Evolutionary conservation across 805 yeast genomes (phyloP).

Genomic region (Ogataea allantospora): DNA sequence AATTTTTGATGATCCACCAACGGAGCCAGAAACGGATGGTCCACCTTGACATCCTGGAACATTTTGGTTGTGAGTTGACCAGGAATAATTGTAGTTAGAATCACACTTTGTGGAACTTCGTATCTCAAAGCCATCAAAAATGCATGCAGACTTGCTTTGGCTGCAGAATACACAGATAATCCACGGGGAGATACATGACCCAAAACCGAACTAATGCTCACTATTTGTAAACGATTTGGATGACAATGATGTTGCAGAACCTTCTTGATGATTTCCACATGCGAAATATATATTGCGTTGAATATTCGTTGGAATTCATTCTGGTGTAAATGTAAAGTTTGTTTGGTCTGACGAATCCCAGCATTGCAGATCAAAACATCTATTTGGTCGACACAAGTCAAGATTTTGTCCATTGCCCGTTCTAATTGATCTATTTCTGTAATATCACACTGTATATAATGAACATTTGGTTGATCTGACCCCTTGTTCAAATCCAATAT

Average conservation of each 20-base stretch:
- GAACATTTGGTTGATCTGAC: slow-evolving; percentile 21
- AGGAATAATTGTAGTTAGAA: slow-evolving; percentile 42
- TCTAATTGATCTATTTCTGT: slow-evolving; percentile 9
- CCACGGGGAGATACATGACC: slow-evolving; percentile 49
- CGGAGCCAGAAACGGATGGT: slow-evolving; percentile 47
- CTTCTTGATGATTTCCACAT: slow-evolving; percentile 39
- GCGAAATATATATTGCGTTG: slow-evolving; percentile 44
- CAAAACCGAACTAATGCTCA: slow-evolving; percentile 46
- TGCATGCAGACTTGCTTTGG: slow-evolving; percentile 46
- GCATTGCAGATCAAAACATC: slow-evolving; percentile 48
- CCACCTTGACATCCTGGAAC: slow-evolving; percentile 47
- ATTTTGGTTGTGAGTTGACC: slow-evolving; percentile 51
- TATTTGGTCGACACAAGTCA: slow-evolving; percentile 16
- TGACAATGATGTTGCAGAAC: slow-evolving; percentile 28
- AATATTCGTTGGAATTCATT: slow-evolving; percentile 33
- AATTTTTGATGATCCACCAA: slow-evolving; percentile 38
- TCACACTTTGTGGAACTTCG: slow-evolving; percentile 36
- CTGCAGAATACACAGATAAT: slow-evolving; percentile 47
- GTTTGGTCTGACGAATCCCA: slow-evolving; percentile 41
- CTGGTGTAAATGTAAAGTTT: slow-evolving; percentile 29
- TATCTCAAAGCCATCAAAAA: slow-evolving; percentile 44
- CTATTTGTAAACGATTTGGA: slow-evolving; percentile 35
- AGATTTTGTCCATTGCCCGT: slow-evolving; percentile 29
- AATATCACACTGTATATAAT: slow-evolving; percentile 30
- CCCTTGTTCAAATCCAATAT: slow-evolving; percentile 10